These are phyloP conservation scores for Phytophthora multivora DNA, from an alignment of 352 stramenopile genomes.

Conservation along the genomic window DNA sequence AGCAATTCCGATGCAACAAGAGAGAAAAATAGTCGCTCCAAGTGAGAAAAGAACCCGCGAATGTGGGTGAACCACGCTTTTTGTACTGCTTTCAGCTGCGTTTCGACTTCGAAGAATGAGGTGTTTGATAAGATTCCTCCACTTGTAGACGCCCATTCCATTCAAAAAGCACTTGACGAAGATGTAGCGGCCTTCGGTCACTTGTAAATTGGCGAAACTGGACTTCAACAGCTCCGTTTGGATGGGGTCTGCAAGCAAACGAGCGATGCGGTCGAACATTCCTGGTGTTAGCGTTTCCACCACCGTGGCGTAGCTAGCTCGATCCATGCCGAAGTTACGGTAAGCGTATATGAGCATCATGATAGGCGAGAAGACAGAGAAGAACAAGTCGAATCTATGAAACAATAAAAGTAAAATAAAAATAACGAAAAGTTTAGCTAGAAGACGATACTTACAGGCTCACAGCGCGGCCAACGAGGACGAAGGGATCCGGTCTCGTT, in stretches of 20 bases:
- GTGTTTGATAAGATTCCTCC: background rate
- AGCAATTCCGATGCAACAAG: background rate
- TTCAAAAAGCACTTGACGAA: background rate
- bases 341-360: background rate
- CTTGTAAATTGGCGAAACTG: background rate
- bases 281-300: background rate
- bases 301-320: background rate
- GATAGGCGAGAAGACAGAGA: background rate
- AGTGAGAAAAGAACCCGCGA: background rate
- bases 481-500: background rate
- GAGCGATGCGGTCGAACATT: background rate
- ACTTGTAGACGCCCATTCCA: background rate
- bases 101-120: background rate
- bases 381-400: background rate
- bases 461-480: background rate
- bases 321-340: background rate
- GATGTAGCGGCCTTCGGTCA: background rate
- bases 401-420: background rate
- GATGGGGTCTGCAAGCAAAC: background rate
- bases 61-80: background rate
- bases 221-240: background rate
- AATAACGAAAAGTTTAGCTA: background rate
- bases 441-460: background rate
- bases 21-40: background rate
- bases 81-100: background rate